These are phyloP conservation scores for Apiotrichum montevideense DNA, from an alignment of 1,284 basidiomycete species.

Conservation along the genomic window DNA sequence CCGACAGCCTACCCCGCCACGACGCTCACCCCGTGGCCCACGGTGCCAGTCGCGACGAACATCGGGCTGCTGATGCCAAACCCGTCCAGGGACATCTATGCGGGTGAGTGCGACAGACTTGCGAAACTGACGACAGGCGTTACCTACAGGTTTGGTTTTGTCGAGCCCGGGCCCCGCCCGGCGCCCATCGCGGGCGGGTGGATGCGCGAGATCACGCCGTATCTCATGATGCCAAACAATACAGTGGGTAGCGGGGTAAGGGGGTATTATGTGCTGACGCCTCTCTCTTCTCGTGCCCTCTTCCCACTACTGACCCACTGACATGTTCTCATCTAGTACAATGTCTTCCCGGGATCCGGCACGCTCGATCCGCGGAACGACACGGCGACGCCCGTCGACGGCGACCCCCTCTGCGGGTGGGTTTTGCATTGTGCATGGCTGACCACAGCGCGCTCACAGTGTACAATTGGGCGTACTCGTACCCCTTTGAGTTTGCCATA, in stretches of 20 bases:
- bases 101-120: slow-evolving; percentile 21
- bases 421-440: background rate
- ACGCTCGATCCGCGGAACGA: slow-evolving; percentile 19
- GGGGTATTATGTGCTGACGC: background rate
- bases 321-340: slow-evolving; percentile 19
- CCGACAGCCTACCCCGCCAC: background rate
- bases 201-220: slow-evolving; percentile 37
- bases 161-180: slow-evolving; percentile 36
- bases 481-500: slow-evolving; percentile 33
- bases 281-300: no score
- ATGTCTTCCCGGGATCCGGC: slow-evolving; percentile 29
- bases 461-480: slow-evolving; percentile 23
- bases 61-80: slow-evolving; percentile 46
- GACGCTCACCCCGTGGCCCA: slow-evolving; percentile 5
- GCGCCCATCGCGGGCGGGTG: slow-evolving; percentile 35
- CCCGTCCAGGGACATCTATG: slow-evolving; percentile 31
- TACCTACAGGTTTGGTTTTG: slow-evolving; percentile 42
- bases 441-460: background rate
- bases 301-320: background rate
- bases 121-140: slow-evolving; percentile 8
- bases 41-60: slow-evolving; percentile 27
- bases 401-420: slow-evolving; percentile 36
- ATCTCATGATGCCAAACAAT: slow-evolving; percentile 36
- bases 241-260: slow-evolving; percentile 15
- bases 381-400: slow-evolving; percentile 19